These are phyloP conservation scores for Lentinula sp. DNA, from an alignment of 768 basidiomycete species.

Conservation along the genomic window DNA sequence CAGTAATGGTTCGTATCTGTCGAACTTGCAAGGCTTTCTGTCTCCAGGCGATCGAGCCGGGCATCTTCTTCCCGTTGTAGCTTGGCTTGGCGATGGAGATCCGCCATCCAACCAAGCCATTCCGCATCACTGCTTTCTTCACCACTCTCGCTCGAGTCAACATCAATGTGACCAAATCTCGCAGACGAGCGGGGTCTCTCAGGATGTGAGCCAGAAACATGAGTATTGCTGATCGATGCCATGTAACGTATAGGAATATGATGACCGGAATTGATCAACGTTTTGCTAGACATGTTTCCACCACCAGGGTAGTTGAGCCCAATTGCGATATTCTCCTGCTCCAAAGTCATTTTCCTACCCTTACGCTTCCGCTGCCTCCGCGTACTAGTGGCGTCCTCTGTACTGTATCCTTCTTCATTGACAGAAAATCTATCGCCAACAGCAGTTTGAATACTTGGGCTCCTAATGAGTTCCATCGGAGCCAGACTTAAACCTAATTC, in stretches of 20 bases:
- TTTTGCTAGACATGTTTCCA: constrained; percentile 12
- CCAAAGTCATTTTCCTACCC: constrained; percentile 14
- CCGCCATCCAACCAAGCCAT: constrained; percentile 64
- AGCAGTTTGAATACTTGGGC: background rate
- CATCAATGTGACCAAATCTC: constrained; percentile 13
- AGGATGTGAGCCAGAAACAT: background rate
- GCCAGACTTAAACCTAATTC: constrained; percentile 1
- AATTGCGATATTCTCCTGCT: constrained; percentile 9
- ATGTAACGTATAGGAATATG: background rate
- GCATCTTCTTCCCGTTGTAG: constrained; percentile 19
- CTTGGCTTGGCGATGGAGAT: constrained; percentile 36
- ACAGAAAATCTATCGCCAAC: background rate
- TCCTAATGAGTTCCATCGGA: constrained; percentile 8
- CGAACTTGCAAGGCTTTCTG: background rate
- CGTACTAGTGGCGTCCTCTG: constrained; percentile 12
- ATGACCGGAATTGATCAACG: background rate
- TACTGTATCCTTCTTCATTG: constrained; percentile 9
- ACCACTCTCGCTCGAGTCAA: constrained; percentile 32
- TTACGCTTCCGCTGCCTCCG: constrained; percentile 12
- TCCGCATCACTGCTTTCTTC: constrained; percentile 50
- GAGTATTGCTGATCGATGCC: background rate
- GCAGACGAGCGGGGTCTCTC: constrained; percentile 5
- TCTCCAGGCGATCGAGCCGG: background rate
- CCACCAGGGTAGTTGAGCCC: background rate
- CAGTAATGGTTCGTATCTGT: constrained; percentile 10